Evolutionary conservation across 2,329 filamentous ascomycete species (phyloP).

Genomic region (Venturiaceae sp.): DNA sequence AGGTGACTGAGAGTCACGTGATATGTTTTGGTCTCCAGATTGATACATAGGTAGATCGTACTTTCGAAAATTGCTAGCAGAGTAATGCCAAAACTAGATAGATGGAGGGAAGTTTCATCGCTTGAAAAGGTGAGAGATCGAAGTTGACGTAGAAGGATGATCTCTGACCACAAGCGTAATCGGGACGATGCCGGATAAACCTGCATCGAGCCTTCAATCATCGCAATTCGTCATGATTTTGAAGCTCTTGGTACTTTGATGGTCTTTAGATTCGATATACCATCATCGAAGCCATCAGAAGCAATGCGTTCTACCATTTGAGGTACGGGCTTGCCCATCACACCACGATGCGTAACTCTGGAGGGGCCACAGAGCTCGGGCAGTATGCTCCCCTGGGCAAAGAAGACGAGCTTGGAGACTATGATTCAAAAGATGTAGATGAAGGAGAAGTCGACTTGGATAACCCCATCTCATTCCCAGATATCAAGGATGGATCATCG

Average conservation of each 20-base stretch:
- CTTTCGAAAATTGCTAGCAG: too few species aligned
- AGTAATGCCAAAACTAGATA: too few species aligned
- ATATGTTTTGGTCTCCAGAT: too few species aligned
- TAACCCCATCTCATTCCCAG: not conserved
- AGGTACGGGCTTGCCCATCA: not conserved
- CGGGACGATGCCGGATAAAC: not conserved
- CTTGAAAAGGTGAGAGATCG: too few species aligned
- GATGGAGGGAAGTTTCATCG: too few species aligned
- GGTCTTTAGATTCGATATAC: too few species aligned
- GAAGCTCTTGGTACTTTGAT: not conserved
- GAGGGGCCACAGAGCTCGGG: not conserved
- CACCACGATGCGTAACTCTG: too few species aligned
- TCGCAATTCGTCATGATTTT: too few species aligned
- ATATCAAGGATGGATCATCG: not conserved
- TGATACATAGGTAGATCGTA: too few species aligned
- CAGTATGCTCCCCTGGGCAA: not conserved
- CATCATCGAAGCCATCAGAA: too few species aligned
- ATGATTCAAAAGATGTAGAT: not conserved
- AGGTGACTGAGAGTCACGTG: too few species aligned
- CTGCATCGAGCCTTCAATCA: not conserved
- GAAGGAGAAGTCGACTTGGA: not conserved
- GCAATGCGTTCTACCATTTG: not conserved
- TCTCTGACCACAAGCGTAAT: not conserved
- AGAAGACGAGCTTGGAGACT: not conserved
- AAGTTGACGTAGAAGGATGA: too few species aligned